These are phyloP conservation scores for Setaria italica DNA, from an alignment of 202 grass and related monocot genomes.

Conservation along the genomic window DNA sequence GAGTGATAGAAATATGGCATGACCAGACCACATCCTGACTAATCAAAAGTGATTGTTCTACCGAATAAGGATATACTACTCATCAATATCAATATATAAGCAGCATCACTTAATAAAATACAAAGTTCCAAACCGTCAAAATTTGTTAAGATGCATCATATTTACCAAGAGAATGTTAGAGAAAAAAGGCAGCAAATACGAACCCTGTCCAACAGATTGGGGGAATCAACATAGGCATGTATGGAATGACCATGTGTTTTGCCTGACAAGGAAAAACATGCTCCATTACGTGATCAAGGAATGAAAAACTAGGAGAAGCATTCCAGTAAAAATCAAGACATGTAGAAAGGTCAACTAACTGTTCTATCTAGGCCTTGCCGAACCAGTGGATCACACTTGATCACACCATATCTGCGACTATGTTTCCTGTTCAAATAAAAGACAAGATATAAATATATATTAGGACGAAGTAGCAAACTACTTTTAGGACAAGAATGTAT, in stretches of 20 bases:
- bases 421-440: slow-evolving; percentile 61
- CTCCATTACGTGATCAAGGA: slow-evolving; percentile 36
- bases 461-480: slow-evolving; percentile 24
- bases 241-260: slow-evolving; percentile 95
- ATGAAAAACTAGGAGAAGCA: slow-evolving; percentile 40
- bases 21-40: slow-evolving; percentile 15
- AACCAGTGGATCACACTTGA: slow-evolving; percentile 93
- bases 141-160: slow-evolving; percentile 18
- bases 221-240: slow-evolving; percentile 98
- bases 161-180: slow-evolving; percentile 27
- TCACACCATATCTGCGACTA: slow-evolving; percentile 81
- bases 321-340: slow-evolving; percentile 32
- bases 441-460: slow-evolving; percentile 30
- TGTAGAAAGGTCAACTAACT: slow-evolving; percentile 58
- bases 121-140: neutral
- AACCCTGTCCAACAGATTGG: slow-evolving; percentile 87
- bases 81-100: slow-evolving; percentile 12
- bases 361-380: slow-evolving; percentile 91
- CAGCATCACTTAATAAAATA: slow-evolving; percentile 15
- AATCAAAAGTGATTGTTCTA: neutral
- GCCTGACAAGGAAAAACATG: slow-evolving; percentile 65
- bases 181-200: slow-evolving; percentile 39
- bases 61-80: neutral
- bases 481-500: slow-evolving; percentile 20
- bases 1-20: slow-evolving; percentile 25